These are phyloP conservation scores for Trichophyton benhamiae DNA, from an alignment of 2,329 filamentous ascomycete species.

Conservation along the genomic window DNA sequence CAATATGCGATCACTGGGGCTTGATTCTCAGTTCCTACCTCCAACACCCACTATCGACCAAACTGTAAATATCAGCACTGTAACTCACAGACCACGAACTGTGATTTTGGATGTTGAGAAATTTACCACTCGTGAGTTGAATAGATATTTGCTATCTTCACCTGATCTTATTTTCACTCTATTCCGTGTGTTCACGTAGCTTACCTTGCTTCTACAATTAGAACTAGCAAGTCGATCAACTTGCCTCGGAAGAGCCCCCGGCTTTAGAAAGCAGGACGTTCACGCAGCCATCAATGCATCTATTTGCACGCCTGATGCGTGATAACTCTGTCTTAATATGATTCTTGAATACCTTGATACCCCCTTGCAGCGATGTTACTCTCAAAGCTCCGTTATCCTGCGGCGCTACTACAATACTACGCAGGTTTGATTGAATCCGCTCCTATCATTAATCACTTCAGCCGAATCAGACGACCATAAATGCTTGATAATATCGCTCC, in stretches of 20 bases:
- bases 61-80: background rate
- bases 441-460: too few species aligned
- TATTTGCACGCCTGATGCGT: background rate
- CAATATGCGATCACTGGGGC: conserved; percentile 3
- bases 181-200: background rate
- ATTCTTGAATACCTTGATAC: too few species aligned
- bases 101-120: conserved; percentile 18
- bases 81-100: background rate
- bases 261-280: conserved; percentile 23
- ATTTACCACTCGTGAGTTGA: conserved; percentile 19
- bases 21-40: background rate
- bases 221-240: conserved; percentile 19
- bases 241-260: conserved; percentile 26
- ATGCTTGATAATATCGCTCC: background rate
- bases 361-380: too few species aligned
- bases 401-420: too few species aligned
- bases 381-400: too few species aligned
- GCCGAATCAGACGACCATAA: too few species aligned
- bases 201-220: conserved; percentile 1
- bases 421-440: too few species aligned
- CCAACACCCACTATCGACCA: background rate
- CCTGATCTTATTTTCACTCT: too few species aligned
- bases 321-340: background rate
- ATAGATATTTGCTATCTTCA: background rate
- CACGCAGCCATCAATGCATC: conserved; percentile 20